These are phyloP conservation scores for Colletotrichum tanaceti DNA, from an alignment of 2,329 filamentous ascomycete species.

Conservation along the genomic window DNA sequence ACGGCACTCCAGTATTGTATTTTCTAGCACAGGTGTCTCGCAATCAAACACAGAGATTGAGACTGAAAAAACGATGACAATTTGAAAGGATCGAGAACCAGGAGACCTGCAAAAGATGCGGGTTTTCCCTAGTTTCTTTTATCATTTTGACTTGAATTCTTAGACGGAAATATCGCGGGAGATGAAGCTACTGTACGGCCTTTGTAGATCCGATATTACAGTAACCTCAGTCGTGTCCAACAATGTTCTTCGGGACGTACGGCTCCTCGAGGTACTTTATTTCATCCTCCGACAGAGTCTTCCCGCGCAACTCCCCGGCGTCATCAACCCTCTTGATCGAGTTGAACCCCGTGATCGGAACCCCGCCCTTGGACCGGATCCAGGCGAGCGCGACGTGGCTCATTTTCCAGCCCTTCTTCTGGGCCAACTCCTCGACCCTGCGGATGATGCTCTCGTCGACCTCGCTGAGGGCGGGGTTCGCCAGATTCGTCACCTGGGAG, in stretches of 20 bases:
- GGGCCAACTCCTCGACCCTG: constrained; percentile 35
- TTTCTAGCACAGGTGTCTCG: too few species aligned
- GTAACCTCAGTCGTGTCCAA: constrained; percentile 44
- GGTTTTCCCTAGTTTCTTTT: not conserved
- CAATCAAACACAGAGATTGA: too few species aligned
- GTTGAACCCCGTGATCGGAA: constrained; percentile 38
- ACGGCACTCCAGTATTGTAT: rapidly evolving
- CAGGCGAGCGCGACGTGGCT: constrained; percentile 37
- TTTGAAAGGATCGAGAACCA: too few species aligned
- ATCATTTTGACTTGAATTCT: not conserved
- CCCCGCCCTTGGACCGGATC: constrained; percentile 32
- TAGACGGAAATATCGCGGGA: too few species aligned
- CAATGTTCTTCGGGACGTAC: constrained; percentile 37
- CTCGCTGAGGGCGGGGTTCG: constrained; percentile 8
- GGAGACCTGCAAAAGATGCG: too few species aligned
- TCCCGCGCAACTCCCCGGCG: constrained; percentile 27
- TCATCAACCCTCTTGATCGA: constrained; percentile 34
- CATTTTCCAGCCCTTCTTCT: constrained; percentile 37
- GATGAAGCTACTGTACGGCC: too few species aligned
- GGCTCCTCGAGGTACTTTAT: constrained; percentile 34
- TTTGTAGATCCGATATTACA: too few species aligned
- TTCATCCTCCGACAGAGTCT: constrained; percentile 33
- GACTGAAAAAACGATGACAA: too few species aligned
- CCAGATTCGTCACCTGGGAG: constrained; percentile 3
- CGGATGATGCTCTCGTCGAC: constrained; percentile 31